Percentiles rank a stretch among this genome's conserved stretches.
These are phyloP conservation scores for Amanita molliuscula DNA, from an alignment of 768 basidiomycete genomes.

Conservation along the genomic window DNA sequence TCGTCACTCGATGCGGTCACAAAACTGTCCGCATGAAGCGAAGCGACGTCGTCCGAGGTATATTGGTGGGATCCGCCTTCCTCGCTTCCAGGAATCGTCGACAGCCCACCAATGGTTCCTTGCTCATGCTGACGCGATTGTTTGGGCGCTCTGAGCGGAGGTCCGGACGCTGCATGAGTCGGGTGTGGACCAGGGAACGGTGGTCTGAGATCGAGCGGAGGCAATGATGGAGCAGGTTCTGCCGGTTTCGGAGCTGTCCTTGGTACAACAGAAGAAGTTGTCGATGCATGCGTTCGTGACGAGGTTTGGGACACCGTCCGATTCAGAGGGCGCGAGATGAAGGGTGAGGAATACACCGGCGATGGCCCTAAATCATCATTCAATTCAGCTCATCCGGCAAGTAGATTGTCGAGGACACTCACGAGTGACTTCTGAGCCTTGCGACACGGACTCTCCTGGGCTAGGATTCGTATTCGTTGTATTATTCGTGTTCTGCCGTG, in stretches of 20 bases:
- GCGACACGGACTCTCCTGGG: conserved; percentile 25
- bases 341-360: conserved; percentile 35
- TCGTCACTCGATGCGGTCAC: conserved; percentile 30
- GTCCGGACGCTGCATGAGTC: conserved; percentile 17
- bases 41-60: conserved; percentile 28
- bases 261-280: conserved; percentile 19
- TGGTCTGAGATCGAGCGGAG: conserved; percentile 41
- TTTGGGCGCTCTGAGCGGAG: conserved; percentile 16
- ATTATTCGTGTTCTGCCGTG: conserved; percentile 9
- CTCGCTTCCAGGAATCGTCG: conserved; percentile 29
- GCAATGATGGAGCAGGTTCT: conserved; percentile 9
- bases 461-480: conserved; percentile 12
- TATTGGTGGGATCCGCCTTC: conserved; percentile 18
- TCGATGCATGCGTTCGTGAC: conserved; percentile 44
- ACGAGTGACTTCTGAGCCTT: conserved; percentile 34
- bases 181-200: conserved; percentile 35
- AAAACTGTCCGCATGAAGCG: conserved; percentile 47
- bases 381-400: not conserved
- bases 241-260: conserved; percentile 6
- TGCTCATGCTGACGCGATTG: conserved; percentile 5
- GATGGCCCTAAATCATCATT: conserved; percentile 30
- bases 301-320: conserved; percentile 57
- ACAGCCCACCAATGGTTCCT: conserved; percentile 19
- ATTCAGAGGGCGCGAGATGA: conserved; percentile 56
- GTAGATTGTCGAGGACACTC: conserved; percentile 16